Evolutionary conservation across 2,329 filamentous ascomycete species (phyloP), one percentile per base, ranked within the genome.

Genomic region (Monilinia laxa): DNA sequence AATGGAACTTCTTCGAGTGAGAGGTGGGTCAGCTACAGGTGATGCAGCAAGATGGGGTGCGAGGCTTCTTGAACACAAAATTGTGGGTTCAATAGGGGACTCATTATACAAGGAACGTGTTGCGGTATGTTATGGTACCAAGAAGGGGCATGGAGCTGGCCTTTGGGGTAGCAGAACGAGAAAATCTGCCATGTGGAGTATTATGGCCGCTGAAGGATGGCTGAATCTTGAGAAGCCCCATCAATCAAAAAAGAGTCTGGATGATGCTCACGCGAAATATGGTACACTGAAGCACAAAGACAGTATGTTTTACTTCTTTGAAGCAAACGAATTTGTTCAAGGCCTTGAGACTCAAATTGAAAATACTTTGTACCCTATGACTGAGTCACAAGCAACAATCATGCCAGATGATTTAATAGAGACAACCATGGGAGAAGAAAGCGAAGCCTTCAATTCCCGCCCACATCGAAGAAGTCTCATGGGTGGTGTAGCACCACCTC

Each of bases 171-270:
- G 85, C 11, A 85, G 94, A 69, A 85, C 84, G 68, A 85, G 95
- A 59, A 99, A 97, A 80, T 91, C 93, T 2, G 95, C 91, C 0
- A 85, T 96, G 70, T 99, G 93, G 93, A 90, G 89, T 71, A 84
- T 95, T 28, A 83, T 97, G 51, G 90, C 91, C 1, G 89, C 93
- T 0, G 90, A 97, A 73, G 85, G 88, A 1, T 99, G 95, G 95
- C 82, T 94, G 65, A 84, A 85, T 62, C 85, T 93, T 69, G 87
- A 85, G 45, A 93, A 94, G 75, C 87, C 87, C 64, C 85, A 90
- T 18, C 90, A 96, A 74, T 91, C 93, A 0, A 90, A 92, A 71
- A 84, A 86, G 67, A 92, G 91, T 70, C 83, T 98, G 1, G 87
- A 90, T 59, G 87, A 90, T 70, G 91, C 91, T 3, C 79, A 81